phyloP scores from a whole-genome alignment of 208 protist genomes.

The Leishmania lainsoni region DNA sequence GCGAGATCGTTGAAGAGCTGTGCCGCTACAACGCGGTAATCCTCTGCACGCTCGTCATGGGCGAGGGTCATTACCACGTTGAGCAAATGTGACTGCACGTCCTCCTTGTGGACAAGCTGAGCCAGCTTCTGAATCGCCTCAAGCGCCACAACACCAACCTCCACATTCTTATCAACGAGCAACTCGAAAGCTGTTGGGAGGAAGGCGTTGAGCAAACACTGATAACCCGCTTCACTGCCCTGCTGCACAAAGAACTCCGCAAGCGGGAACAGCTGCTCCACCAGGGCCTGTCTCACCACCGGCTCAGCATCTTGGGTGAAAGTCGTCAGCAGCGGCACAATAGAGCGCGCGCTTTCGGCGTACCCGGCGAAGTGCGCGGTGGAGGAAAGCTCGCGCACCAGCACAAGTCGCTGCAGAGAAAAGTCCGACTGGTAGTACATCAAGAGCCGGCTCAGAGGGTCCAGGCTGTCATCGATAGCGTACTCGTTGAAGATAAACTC shows the following conservation, averaged over 20 bases:
- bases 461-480: constrained; percentile 92
- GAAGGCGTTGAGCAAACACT: constrained; percentile 81
- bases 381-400: constrained; percentile 85
- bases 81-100: constrained; percentile 89
- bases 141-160: constrained; percentile 89
- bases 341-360: constrained; percentile 64
- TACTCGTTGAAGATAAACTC: constrained; percentile 95
- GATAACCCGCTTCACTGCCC: constrained; percentile 82
- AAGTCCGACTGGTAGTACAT: constrained; percentile 92
- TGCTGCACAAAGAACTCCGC: constrained; percentile 77
- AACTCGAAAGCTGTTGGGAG: constrained; percentile 94
- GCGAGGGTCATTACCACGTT: constrained; percentile 90
- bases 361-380: constrained; percentile 86
- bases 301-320: constrained; percentile 92
- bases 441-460: constrained; percentile 82
- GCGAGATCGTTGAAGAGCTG: constrained; percentile 91
- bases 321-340: constrained; percentile 88
- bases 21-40: constrained; percentile 94
- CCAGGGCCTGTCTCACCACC: constrained; percentile 89
- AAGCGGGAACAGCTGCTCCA: constrained; percentile 88
- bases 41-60: constrained; percentile 94
- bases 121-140: constrained; percentile 84
- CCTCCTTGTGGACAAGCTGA: constrained; percentile 73
- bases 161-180: constrained; percentile 94
- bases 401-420: constrained; percentile 87